Conservation (phyloP, 2,329 filamentous ascomycete species). For the Colletotrichum truncatum region DNA sequence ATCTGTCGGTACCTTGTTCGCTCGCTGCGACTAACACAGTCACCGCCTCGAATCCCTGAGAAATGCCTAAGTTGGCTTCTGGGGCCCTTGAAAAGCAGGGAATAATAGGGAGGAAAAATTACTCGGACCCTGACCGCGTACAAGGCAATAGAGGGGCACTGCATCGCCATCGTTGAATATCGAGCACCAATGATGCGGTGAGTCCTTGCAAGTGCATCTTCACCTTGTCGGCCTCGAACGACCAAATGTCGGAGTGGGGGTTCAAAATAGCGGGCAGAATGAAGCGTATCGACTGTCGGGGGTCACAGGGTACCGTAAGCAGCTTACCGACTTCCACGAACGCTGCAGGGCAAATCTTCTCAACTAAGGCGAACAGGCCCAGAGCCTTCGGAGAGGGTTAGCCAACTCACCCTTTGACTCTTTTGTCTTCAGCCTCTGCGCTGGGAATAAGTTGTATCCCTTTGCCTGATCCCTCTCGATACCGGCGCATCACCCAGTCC, state of each 20-base stretch:
- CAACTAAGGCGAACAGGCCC: too few relatives aligned
- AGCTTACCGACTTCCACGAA: not conserved
- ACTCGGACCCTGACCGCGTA: not conserved
- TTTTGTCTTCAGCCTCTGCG: too few relatives aligned
- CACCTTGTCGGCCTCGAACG: conserved; percentile 3
- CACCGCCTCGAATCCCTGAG: conserved; percentile 11
- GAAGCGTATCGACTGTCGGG: not conserved
- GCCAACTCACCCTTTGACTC: too few relatives aligned
- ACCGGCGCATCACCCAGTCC: too few relatives aligned
- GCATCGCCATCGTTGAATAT: not conserved
- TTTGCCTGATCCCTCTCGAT: too few relatives aligned
- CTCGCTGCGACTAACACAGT: not conserved
- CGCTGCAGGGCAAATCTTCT: too few relatives aligned
- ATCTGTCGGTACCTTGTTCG: not conserved
- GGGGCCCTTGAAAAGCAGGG: not conserved
- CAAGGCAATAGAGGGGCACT: not conserved
- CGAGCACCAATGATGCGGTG: conserved; percentile 24
- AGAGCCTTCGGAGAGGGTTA: too few relatives aligned
- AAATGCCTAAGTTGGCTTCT: not conserved
- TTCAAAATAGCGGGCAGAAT: not conserved
- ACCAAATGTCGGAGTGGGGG: conserved; percentile 11
- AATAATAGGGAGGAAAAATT: not conserved
- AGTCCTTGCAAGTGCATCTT: conserved; percentile 18
- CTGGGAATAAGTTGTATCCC: too few relatives aligned
- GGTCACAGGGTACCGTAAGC: not conserved